Evolutionary conservation across 2,329 filamentous ascomycete genomes (phyloP).

Genomic region (Botrytis pseudocinerea): DNA sequence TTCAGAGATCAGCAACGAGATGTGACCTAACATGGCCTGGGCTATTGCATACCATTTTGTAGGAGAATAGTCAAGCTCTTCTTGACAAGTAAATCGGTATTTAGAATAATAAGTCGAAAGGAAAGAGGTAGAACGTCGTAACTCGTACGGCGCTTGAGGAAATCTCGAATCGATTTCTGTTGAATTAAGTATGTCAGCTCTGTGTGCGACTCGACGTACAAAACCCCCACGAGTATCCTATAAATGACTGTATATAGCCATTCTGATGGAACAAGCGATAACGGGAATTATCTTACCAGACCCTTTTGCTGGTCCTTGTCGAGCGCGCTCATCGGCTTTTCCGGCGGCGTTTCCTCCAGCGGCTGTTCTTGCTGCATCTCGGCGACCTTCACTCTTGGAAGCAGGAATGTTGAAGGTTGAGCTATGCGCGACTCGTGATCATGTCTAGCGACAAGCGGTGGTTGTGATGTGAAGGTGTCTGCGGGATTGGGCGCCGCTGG

Average conservation of each 20-base stretch:
- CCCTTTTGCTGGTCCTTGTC: slow-evolving; percentile 78
- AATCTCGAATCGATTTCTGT: slow-evolving; percentile 88
- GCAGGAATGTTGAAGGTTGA: slow-evolving; percentile 43
- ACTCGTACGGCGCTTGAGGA: slow-evolving; percentile 92
- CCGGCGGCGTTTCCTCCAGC: slow-evolving; percentile 75
- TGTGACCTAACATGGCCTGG: not conserved
- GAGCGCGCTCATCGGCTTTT: slow-evolving; percentile 55
- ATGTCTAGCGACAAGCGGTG: slow-evolving; percentile 37
- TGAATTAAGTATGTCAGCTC: slow-evolving; percentile 36
- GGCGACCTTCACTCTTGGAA: slow-evolving; percentile 31
- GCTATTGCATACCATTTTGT: slow-evolving; percentile 73
- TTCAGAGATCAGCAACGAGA: slow-evolving; percentile 14
- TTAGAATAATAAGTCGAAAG: slow-evolving; percentile 92
- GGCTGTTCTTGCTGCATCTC: slow-evolving; percentile 48
- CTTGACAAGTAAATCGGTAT: slow-evolving; percentile 92
- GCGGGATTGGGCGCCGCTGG: slow-evolving; percentile 36
- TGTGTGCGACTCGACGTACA: slow-evolving; percentile 25
- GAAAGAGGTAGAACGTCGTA: slow-evolving; percentile 97
- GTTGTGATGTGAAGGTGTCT: slow-evolving; percentile 30
- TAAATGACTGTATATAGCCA: slow-evolving; percentile 5
- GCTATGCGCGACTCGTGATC: slow-evolving; percentile 41
- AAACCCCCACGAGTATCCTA: slow-evolving; percentile 19
- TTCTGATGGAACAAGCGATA: slow-evolving; percentile 12
- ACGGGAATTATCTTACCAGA: slow-evolving; percentile 58
- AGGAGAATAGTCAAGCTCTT: slow-evolving; percentile 95